phyloP scores from a whole-genome alignment of 306 rosid species.

The Sindora glabra region DNA sequence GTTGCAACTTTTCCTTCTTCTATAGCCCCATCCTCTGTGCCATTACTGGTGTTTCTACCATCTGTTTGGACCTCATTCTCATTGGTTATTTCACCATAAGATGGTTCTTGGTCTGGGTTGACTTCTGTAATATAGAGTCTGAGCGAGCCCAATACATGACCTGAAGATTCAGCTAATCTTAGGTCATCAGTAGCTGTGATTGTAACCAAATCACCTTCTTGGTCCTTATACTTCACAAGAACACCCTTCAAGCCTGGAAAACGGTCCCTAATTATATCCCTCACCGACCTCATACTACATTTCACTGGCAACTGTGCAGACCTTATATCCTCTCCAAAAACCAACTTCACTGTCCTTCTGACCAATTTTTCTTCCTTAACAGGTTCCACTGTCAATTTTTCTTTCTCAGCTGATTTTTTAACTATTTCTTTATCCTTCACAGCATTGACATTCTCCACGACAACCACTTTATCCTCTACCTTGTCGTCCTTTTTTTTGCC shows the following conservation, averaged over 20 bases:
- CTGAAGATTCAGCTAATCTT: conserved; percentile 56
- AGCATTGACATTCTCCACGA: conserved; percentile 35
- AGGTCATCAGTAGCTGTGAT: conserved; percentile 60
- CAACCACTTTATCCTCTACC: conserved; percentile 40
- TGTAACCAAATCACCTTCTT: conserved; percentile 92
- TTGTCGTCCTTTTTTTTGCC: conserved; percentile 26
- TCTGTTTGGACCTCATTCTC: conserved; percentile 14
- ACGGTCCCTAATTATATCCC: conserved; percentile 57
- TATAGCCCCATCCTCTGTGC: conserved; percentile 29
- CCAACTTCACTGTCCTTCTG: conserved; percentile 74
- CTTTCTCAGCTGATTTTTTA: conserved; percentile 25
- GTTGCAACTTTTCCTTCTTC: conserved; percentile 23
- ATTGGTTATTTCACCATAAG: conserved; percentile 40
- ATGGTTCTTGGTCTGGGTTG: conserved; percentile 52
- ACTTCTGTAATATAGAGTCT: conserved; percentile 54
- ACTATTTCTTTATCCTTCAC: conserved; percentile 35
- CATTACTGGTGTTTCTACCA: conserved; percentile 7
- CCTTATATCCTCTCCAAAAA: conserved; percentile 85
- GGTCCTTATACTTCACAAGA: conserved; percentile 77
- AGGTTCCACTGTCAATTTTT: conserved; percentile 21
- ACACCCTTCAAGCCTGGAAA: conserved; percentile 72
- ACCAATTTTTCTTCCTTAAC: conserved; percentile 33
- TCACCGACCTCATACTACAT: conserved; percentile 56
- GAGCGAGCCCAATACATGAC: conserved; percentile 46
- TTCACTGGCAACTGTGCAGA: conserved; percentile 67